These are phyloP conservation scores for Trebouxia gelatinosa DNA, from an alignment of 163 green algal genomes.

Conservation along the genomic window DNA sequence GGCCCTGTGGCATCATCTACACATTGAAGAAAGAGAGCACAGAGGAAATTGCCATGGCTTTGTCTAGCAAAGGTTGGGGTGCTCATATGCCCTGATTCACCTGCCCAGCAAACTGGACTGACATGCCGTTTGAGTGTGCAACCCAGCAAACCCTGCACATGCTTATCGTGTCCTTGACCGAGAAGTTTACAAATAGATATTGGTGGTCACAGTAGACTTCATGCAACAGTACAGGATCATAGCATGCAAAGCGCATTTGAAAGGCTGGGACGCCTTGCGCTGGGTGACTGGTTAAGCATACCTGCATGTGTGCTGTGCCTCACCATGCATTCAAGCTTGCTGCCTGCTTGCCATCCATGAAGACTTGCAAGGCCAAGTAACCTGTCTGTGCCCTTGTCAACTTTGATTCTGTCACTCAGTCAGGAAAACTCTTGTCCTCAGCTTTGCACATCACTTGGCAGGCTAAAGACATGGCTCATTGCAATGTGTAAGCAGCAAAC, in stretches of 20 bases:
- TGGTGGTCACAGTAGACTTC: too few relatives aligned
- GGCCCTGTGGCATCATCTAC: constrained; percentile 50
- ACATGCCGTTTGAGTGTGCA: not conserved
- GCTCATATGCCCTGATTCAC: not conserved
- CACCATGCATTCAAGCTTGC: not conserved
- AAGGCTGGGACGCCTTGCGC: too few relatives aligned
- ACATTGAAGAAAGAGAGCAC: constrained; percentile 40
- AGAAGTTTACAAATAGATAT: too few relatives aligned
- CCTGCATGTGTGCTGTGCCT: not conserved
- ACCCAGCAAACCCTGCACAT: not conserved
- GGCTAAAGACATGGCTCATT: too few relatives aligned
- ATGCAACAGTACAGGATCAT: too few relatives aligned
- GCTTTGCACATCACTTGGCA: not conserved
- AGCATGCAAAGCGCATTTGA: too few relatives aligned
- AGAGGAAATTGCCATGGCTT: constrained; percentile 33
- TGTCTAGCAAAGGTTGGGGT: constrained; percentile 5
- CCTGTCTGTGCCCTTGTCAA: not conserved
- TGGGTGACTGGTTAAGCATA: too few relatives aligned
- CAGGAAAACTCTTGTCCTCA: not conserved
- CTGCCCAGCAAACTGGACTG: not conserved
- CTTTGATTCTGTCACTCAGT: not conserved
- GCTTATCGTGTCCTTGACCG: too few relatives aligned
- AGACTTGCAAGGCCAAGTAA: not conserved
- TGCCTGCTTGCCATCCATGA: not conserved
- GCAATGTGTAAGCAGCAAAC: not conserved